Base-by-base conservation (phyloP, 1,284 basidiomycete species). In the Cronartium ribicola region DNA sequence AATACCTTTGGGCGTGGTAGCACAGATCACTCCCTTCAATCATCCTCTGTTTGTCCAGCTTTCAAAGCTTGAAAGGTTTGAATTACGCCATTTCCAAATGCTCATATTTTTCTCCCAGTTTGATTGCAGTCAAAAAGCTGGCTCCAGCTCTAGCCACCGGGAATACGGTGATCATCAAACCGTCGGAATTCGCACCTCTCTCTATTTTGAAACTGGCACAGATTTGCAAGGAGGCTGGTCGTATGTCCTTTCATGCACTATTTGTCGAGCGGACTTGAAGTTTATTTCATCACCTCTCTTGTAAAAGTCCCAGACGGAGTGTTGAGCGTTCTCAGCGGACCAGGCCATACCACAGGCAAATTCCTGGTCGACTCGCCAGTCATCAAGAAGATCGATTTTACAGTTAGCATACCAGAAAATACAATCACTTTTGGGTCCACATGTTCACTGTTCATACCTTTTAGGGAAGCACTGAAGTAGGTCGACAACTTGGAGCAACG, bases 221-320 rank as follows among this genome's bases (percentile, higher is more conserved):
- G 62, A 75, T 81, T 51, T 75, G 80, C 39, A 48, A 79, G 61
- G 80, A 81, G 60, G 79, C 79, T 5, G 80, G 46, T 29, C 29
- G 29, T 29, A 29, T 29, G 29, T 29, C 29, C 29, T 29, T 29
- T 29, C 29, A 29, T 29, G 29, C 29, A 29, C 29, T 29, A 29
- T 29, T 29, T 29, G 29, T 29, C 29, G 29, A 29, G 29, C 1
- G 2, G 2, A 29, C 29, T 29, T 29, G 29, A 29, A 29, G 29
- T 29, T 29, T 29, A 29, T 29, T 29, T 29, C 29, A 29, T 29
- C 29, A 29, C 29, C 29, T 29, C 29, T 29, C 1, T 29, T 29
- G 29, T 29, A 29, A 92, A 92, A 37, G 92, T 94, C 82, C 94
- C 94, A 3, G 87, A 91, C 7, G 94, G 94, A 75, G 94, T 96